phyloP scores from a whole-genome alignment of 2,329 filamentous ascomycete species.

The Phialocephala subalpina region DNA sequence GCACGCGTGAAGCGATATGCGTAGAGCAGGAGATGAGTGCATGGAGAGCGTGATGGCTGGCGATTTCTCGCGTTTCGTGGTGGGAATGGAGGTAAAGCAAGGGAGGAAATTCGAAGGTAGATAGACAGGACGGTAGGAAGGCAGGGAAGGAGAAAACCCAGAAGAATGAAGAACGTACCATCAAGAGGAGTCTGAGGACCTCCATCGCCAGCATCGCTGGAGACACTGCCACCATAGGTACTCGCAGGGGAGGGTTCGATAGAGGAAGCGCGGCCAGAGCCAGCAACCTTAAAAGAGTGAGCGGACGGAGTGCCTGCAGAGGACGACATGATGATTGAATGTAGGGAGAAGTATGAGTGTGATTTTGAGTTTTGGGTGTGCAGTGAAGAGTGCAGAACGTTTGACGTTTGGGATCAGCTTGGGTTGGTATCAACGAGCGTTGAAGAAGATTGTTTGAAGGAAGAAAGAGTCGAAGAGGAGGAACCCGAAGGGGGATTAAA shows the following conservation, averaged over 20 bases:
- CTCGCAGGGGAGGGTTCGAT: constrained; percentile 38
- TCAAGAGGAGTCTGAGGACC: constrained; percentile 31
- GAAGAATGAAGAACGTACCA: constrained; percentile 29
- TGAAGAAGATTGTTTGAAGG: background rate
- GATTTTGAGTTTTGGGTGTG: too few relatives aligned
- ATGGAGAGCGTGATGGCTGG: background rate
- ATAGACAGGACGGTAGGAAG: background rate
- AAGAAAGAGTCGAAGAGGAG: background rate
- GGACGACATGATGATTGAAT: constrained; percentile 21
- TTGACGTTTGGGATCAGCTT: background rate
- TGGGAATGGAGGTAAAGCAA: background rate
- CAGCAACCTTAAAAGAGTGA: constrained; percentile 14
- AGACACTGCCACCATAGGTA: constrained; percentile 35
- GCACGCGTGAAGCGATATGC: background rate
- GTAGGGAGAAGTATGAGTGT: background rate
- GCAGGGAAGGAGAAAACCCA: background rate
- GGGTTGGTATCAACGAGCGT: constrained; percentile 10
- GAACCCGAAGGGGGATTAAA: background rate
- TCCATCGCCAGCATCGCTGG: constrained; percentile 34
- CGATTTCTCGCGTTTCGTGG: too few relatives aligned
- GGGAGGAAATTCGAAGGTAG: background rate
- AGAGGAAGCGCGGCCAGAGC: constrained; percentile 20
- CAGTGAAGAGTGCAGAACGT: constrained; percentile 8
- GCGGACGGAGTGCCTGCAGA: constrained; percentile 20
- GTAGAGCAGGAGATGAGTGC: background rate